Conservation (phyloP, 2,329 filamentous ascomycete genomes). For the Aspergillus chevalieri region DNA sequence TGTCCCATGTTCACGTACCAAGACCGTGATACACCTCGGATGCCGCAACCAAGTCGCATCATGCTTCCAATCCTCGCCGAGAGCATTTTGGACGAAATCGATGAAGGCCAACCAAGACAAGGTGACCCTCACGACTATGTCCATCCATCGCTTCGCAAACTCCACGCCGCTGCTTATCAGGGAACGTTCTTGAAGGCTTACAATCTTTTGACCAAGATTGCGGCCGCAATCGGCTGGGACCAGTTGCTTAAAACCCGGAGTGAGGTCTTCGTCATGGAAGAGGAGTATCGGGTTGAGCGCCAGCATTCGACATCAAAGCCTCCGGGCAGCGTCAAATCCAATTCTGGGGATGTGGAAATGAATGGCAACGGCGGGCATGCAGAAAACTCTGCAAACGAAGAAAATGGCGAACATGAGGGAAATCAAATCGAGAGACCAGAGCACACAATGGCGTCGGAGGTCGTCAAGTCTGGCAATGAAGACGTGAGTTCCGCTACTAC, state of each 20-base stretch:
- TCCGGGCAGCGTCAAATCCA: constrained; percentile 43
- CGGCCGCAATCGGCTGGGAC: constrained; percentile 95
- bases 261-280: constrained; percentile 98
- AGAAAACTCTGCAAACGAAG: constrained; percentile 26
- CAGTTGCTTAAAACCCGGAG: constrained; percentile 89
- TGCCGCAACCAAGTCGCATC: constrained; percentile 87
- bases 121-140: constrained; percentile 77
- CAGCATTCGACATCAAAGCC: constrained; percentile 26
- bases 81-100: constrained; percentile 89
- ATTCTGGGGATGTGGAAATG: constrained; percentile 31
- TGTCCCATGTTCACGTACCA: constrained; percentile 99
- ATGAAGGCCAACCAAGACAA: constrained; percentile 70
- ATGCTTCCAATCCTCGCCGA: constrained; percentile 81
- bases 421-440: constrained; percentile 67
- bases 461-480: constrained; percentile 68
- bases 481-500: constrained; percentile 46
- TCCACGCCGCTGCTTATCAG: constrained; percentile 84
- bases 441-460: constrained; percentile 69
- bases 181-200: constrained; percentile 96
- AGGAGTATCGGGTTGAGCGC: constrained; percentile 83
- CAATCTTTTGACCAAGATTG: constrained; percentile 88
- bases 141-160: constrained; percentile 75
- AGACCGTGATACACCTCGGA: constrained; percentile 90
- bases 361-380: constrained; percentile 31
- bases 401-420: constrained; percentile 19